phyloP scores from a whole-genome alignment of 495 filamentous ascomycete species.

The Talaromyces trachyspermus region DNA sequence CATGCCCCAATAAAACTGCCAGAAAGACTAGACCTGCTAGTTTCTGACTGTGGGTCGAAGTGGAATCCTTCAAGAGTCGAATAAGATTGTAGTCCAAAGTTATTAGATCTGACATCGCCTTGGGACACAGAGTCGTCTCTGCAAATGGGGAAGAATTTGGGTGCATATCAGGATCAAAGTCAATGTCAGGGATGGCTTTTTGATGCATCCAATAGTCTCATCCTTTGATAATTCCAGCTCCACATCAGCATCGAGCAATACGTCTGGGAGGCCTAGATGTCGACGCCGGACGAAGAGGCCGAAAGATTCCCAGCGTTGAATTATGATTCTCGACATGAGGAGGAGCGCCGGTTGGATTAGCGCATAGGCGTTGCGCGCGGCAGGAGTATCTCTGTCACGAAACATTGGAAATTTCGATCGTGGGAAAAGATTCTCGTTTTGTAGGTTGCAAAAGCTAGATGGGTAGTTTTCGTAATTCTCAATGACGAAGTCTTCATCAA shows the following conservation, averaged over 20 bases:
- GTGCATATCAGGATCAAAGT: neutral
- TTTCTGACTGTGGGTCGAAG: neutral
- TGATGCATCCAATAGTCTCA: neutral
- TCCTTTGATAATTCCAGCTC: neutral
- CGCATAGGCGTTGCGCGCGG: too few relatives aligned
- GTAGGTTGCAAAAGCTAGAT: neutral
- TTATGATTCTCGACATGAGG: neutral
- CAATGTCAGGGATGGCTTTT: neutral
- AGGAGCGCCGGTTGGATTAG: neutral
- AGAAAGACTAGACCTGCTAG: neutral
- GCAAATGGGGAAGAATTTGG: neutral
- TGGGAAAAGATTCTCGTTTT: neutral
- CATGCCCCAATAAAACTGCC: neutral
- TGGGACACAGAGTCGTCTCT: neutral
- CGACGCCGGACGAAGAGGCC: neutral
- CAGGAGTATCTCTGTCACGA: neutral
- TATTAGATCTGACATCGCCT: neutral
- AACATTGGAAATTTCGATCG: neutral
- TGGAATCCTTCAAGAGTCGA: neutral
- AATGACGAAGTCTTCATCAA: neutral
- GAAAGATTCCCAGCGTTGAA: neutral
- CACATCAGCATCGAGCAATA: neutral
- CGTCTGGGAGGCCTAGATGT: neutral
- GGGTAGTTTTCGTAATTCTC: neutral
- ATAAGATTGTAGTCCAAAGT: constrained; percentile 2